Conservation (phyloP, 2,329 filamentous ascomycete genomes). For the Sporothrix protearum region DNA sequence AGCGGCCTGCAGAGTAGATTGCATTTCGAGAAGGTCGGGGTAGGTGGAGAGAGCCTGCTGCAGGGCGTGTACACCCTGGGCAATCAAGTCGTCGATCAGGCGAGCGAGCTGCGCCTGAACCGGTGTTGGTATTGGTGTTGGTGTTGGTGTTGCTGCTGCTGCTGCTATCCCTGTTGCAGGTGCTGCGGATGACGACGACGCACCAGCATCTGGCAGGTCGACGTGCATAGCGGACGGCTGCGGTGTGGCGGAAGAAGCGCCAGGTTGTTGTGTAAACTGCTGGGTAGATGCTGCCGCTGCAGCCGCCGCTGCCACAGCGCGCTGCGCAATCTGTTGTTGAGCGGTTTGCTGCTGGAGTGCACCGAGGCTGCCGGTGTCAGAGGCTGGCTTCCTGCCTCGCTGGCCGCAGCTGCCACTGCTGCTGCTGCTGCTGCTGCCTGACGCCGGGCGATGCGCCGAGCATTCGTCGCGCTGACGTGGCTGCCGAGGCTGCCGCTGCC, state of each 20-base stretch:
- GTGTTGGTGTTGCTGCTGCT: conserved; percentile 29
- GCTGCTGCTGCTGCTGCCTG: background rate
- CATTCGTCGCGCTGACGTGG: background rate
- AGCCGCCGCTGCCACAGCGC: background rate
- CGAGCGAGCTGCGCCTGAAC: conserved; percentile 45
- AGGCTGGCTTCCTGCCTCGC: background rate
- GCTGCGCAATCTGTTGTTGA: background rate
- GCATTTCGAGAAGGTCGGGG: conserved; percentile 48
- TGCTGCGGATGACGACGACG: background rate
- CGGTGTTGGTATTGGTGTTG: conserved; percentile 36
- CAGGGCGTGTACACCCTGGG: conserved; percentile 48
- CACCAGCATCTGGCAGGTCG: background rate
- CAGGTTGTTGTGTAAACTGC: background rate
- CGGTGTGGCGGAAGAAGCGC: background rate
- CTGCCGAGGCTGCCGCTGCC: conserved; percentile 44
- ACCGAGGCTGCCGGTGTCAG: conserved; percentile 2
- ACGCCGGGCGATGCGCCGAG: background rate
- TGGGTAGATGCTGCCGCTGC: background rate
- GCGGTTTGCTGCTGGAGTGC: background rate
- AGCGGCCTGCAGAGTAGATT: conserved; percentile 47
- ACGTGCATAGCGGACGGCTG: conserved; percentile 17
- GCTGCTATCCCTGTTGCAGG: background rate
- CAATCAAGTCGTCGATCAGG: conserved; percentile 53
- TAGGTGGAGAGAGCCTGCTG: conserved; percentile 46
- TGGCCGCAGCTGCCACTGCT: background rate